These are phyloP conservation scores for Capsella rubella DNA, from an alignment of 441 rosid genomes.

Conservation along the genomic window DNA sequence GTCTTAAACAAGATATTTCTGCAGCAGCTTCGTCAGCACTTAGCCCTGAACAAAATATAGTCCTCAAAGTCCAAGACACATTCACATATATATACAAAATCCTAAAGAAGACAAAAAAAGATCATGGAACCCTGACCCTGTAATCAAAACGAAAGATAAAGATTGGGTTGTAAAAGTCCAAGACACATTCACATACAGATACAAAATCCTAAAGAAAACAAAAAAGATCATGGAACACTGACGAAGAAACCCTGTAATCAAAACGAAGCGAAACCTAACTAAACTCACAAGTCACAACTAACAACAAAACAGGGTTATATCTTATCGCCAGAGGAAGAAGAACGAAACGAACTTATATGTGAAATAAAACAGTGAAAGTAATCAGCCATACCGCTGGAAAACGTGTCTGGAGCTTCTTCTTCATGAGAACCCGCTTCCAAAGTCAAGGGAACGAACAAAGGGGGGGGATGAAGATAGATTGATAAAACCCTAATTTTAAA, in stretches of 20 bases:
- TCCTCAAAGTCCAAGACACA: conserved; percentile 9
- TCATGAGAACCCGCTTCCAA: conserved; percentile 38
- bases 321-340: not conserved
- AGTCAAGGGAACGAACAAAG: not conserved
- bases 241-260: not conserved
- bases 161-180: not conserved
- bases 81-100: not conserved
- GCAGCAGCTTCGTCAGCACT: not conserved
- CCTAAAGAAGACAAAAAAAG: conserved; percentile 25
- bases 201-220: conserved; percentile 24
- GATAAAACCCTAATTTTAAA: conserved; percentile 40
- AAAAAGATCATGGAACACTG: not conserved
- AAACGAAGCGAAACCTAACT: conserved; percentile 17
- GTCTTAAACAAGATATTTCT: not conserved
- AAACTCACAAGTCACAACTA: not conserved
- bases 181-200: conserved; percentile 3
- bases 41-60: not conserved
- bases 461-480: conserved; percentile 4
- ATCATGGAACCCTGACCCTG: not conserved
- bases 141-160: conserved; percentile 4
- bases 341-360: not conserved
- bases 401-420: conserved; percentile 52
- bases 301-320: not conserved
- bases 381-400: conserved; percentile 46
- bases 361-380: not conserved